phyloP scores from a whole-genome alignment of 192 early-diverging fungal genomes.

The Entomortierella chlamydospora region DNA sequence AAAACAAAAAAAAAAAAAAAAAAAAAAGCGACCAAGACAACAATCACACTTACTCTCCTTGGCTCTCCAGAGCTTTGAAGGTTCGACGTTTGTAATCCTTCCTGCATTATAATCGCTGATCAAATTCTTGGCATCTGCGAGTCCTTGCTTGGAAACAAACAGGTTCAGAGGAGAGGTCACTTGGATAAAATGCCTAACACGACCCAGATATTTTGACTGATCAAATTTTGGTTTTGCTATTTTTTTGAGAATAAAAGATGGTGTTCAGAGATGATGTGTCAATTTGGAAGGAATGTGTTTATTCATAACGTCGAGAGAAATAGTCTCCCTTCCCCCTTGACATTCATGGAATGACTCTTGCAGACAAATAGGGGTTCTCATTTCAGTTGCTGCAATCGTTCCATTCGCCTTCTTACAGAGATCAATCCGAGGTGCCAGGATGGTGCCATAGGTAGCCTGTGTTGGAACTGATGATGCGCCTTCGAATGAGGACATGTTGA shows the following conservation, averaged over 20 bases:
- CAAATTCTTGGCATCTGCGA: slow-evolving; percentile 69
- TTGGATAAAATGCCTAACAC: slow-evolving; percentile 79
- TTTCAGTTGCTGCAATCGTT: not conserved
- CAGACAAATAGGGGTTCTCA: too few relatives aligned
- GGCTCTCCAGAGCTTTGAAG: slow-evolving; percentile 75
- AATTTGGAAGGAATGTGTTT: too few relatives aligned
- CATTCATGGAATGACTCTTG: too few relatives aligned
- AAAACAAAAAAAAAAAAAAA: slow-evolving; percentile 6
- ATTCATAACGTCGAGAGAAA: too few relatives aligned
- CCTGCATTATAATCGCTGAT: slow-evolving; percentile 71
- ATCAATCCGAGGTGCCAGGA: slow-evolving; percentile 28
- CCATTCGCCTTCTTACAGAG: slow-evolving; percentile 24
- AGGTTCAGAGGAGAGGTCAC: slow-evolving; percentile 81
- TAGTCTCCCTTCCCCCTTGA: not conserved
- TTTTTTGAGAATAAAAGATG: not conserved
- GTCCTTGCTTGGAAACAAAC: slow-evolving; percentile 66
- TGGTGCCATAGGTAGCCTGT: slow-evolving; percentile 9
- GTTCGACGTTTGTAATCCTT: slow-evolving; percentile 47
- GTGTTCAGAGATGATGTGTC: not conserved
- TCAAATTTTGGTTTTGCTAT: slow-evolving; percentile 68
- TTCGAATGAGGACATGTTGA: slow-evolving; percentile 7
- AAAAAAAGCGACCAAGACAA: not conserved
- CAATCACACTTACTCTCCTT: slow-evolving; percentile 68
- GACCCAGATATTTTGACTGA: slow-evolving; percentile 78
- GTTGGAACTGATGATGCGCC: not conserved